Percentiles rank a stretch among this genome's conserved stretches.
phyloP scores from a whole-genome alignment of 2,329 filamentous ascomycete genomes.

The Neofusicoccum umdonicola region DNA sequence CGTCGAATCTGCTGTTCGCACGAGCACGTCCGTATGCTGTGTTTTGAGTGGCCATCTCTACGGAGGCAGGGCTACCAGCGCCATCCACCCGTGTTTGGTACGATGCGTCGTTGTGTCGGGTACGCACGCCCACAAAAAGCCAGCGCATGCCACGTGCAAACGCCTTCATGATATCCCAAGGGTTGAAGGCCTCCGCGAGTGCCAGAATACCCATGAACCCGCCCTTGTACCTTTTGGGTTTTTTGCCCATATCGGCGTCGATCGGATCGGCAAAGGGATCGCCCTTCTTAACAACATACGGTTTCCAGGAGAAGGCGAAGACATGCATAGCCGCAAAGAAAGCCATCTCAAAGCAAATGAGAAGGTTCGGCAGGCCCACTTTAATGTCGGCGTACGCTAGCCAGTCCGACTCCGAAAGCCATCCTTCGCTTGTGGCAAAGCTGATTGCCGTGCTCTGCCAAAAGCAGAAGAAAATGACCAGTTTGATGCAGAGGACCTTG shows the following conservation, averaged over 20 bases:
- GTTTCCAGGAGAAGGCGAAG: conserved; percentile 76
- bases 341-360: conserved; percentile 83
- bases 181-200: conserved; percentile 69
- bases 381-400: conserved; percentile 74
- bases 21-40: conserved; percentile 4
- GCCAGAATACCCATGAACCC: conserved; percentile 65
- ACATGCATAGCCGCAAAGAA: conserved; percentile 75
- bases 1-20: background rate
- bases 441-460: conserved; percentile 69
- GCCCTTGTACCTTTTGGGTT: conserved; percentile 19
- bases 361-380: conserved; percentile 73
- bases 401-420: conserved; percentile 60
- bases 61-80: conserved; percentile 1
- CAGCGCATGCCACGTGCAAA: conserved; percentile 74
- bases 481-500: conserved; percentile 83
- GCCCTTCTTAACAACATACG: conserved; percentile 53
- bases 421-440: conserved; percentile 59
- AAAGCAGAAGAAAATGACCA: conserved; percentile 88
- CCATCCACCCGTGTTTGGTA: conserved; percentile 29
- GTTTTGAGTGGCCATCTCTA: conserved; percentile 15
- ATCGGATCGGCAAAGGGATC: conserved; percentile 26
- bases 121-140: conserved; percentile 72
- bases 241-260: conserved; percentile 20
- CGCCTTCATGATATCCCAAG: conserved; percentile 80
- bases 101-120: conserved; percentile 47